phyloP scores from a whole-genome alignment of 345 rosid genomes.

The Ailanthus altissimus region DNA sequence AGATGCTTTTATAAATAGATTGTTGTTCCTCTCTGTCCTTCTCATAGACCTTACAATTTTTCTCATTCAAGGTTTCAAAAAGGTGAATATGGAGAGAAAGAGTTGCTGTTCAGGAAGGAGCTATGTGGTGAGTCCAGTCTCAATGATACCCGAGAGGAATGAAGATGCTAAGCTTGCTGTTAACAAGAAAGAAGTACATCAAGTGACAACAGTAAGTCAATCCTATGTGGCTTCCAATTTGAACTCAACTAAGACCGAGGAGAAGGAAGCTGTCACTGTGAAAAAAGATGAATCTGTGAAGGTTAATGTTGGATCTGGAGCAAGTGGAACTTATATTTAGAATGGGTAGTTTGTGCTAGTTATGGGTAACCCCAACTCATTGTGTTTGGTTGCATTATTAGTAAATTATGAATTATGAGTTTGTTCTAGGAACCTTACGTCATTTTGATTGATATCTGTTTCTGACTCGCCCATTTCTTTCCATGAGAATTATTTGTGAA shows the following conservation, averaged over 20 bases:
- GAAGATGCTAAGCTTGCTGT: conserved; percentile 8
- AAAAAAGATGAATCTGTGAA: conserved; percentile 8
- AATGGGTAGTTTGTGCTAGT: not conserved
- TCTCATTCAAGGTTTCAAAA: not conserved
- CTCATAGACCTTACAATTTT: not conserved
- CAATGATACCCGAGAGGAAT: not conserved
- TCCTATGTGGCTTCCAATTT: not conserved
- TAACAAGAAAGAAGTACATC: not conserved
- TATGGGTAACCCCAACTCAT: too few species aligned
- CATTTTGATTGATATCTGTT: too few species aligned
- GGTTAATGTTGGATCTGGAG: not conserved
- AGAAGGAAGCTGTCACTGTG: not conserved
- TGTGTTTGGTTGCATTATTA: too few species aligned
- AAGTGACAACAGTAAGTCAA: not conserved
- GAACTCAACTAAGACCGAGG: not conserved
- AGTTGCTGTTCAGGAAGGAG: not conserved
- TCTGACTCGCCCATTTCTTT: too few species aligned
- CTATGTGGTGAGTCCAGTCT: not conserved
- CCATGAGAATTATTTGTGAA: too few species aligned
- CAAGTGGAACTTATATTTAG: not conserved
- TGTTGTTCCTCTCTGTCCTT: too few species aligned
- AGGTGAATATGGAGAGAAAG: conserved; percentile 1
- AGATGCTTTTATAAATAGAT: not conserved
- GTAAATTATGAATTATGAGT: too few species aligned
- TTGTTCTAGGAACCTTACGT: too few species aligned